A percentile compares a stretch with the other conserved stretches of the same genome.
Evolutionary conservation across 192 early-diverging fungal species (phyloP).

Genomic region (Hyaloraphidium curvatum): DNA sequence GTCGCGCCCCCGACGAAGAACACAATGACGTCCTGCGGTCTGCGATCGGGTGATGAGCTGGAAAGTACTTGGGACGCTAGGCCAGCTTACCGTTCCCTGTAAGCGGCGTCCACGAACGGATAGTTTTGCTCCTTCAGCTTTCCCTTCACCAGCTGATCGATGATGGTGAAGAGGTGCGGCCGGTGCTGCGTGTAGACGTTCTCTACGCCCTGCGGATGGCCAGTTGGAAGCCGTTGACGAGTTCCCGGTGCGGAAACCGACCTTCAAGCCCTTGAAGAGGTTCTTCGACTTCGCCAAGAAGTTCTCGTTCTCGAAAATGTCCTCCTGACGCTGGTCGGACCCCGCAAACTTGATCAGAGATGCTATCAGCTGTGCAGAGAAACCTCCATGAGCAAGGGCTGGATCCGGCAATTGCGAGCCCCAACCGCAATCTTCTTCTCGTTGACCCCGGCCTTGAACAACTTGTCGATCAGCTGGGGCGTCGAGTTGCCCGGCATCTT

Average conservation of each 20-base stretch:
- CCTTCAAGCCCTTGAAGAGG: slow-evolving; percentile 82
- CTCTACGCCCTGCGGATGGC: slow-evolving; percentile 91
- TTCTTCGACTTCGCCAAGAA: slow-evolving; percentile 68
- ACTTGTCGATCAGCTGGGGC: slow-evolving; percentile 44
- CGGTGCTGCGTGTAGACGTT: slow-evolving; percentile 97
- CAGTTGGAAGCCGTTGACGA: too few relatives aligned
- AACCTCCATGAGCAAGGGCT: slow-evolving; percentile 6
- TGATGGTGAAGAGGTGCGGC: slow-evolving; percentile 58
- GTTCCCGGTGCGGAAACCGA: too few relatives aligned
- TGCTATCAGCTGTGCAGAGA: slow-evolving; percentile 32
- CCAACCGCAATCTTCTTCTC: slow-evolving; percentile 51
- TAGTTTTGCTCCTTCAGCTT: slow-evolving; percentile 52
- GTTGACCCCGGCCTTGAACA: slow-evolving; percentile 50
- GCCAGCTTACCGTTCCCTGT: slow-evolving; percentile 28
- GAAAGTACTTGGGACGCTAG: background rate
- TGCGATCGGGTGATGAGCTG: background rate
- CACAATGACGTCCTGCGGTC: slow-evolving; percentile 86
- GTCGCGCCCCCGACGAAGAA: slow-evolving; percentile 95
- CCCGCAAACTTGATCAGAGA: slow-evolving; percentile 62
- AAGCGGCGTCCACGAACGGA: slow-evolving; percentile 50
- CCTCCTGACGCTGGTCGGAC: slow-evolving; percentile 58
- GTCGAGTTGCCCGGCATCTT: slow-evolving; percentile 52
- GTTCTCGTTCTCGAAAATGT: slow-evolving; percentile 73
- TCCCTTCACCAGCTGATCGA: slow-evolving; percentile 65
- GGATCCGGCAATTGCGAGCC: background rate